These are phyloP conservation scores for Mallotus japonicus DNA, from an alignment of 441 rosid species.

Conservation along the genomic window DNA sequence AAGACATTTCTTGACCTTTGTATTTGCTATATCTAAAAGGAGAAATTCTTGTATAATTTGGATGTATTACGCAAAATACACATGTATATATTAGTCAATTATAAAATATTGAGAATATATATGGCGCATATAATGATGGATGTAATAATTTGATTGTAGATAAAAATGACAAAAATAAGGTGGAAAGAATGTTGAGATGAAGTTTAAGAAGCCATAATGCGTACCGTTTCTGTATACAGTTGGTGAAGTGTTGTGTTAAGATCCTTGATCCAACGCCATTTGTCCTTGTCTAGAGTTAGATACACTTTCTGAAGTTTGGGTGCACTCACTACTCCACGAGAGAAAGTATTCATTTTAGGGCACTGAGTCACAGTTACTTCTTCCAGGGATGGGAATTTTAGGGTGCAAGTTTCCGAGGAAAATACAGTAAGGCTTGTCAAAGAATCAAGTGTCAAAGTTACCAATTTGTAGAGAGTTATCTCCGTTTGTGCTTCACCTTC, in stretches of 20 bases:
- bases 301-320: not conserved
- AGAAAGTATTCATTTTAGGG: conserved; percentile 24
- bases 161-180: too few species aligned
- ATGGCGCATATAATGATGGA: too few species aligned
- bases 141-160: too few species aligned
- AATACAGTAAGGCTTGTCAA: conserved; percentile 26
- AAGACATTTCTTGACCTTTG: too few species aligned
- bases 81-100: too few species aligned
- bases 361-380: conserved; percentile 5
- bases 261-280: not conserved
- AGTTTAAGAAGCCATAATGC: too few species aligned
- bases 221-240: not conserved
- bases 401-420: conserved; percentile 4
- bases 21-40: too few species aligned
- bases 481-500: not conserved
- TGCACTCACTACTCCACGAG: not conserved
- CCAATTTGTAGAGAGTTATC: conserved; percentile 18
- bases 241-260: conserved; percentile 10
- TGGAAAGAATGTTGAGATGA: too few species aligned
- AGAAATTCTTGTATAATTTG: too few species aligned
- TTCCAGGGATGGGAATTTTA: conserved; percentile 22
- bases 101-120: too few species aligned
- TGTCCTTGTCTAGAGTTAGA: not conserved
- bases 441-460: not conserved
- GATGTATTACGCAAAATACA: too few species aligned